Evolutionary conservation across 1,139 yeast genomes (phyloP), one percentile per base, ranked within the genome.

Genomic region (Candida glucosophila): DNA sequence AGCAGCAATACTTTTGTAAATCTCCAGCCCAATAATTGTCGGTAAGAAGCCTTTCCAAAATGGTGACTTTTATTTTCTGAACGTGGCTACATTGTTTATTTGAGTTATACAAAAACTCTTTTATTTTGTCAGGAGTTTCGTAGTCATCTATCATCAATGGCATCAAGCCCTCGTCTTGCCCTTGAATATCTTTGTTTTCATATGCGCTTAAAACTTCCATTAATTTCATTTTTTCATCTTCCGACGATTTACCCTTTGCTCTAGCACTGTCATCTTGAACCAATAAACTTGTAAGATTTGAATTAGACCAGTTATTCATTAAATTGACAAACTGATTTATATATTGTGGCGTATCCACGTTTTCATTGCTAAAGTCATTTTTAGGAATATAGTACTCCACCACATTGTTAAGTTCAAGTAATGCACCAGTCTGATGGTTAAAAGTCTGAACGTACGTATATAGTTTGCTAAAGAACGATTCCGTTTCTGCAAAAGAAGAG

Each of bases 31-130:
- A 28, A n/a, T n/a, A 8, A 37, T 33, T 4, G 30, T 19, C 5
- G 55, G 20, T 43, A 7, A 73, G 43, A 2, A 76, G 37, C 14
- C 46, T 39, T n/a, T 52, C 37, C 4, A 80, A 37, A 3, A 81
- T 46, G 2, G 37, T 27, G 5, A 59, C 40, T 31, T 82, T 61
- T 0, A 70, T 49, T 26, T 71, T 72, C 23, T 59, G 62, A 19
- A 65, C 58, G 40, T 73, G 52, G 32, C 2, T 15, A 58, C 55
- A 40, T 63, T 46, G 35, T 1, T 30, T 29, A 28, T 62, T 61
- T 6, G 68, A 32, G 0, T 34, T 28, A 2, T 41, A 24, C 8
- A 73, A 35, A 24, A 66, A 53, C 4, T 37, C 32, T 5, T 37
- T 37, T 2, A 65, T 39, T 3, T 19, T 34, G 3, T 35, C 35